These are phyloP conservation scores for Ustilago hordei DNA, from an alignment of 1,284 basidiomycete genomes.

Conservation along the genomic window DNA sequence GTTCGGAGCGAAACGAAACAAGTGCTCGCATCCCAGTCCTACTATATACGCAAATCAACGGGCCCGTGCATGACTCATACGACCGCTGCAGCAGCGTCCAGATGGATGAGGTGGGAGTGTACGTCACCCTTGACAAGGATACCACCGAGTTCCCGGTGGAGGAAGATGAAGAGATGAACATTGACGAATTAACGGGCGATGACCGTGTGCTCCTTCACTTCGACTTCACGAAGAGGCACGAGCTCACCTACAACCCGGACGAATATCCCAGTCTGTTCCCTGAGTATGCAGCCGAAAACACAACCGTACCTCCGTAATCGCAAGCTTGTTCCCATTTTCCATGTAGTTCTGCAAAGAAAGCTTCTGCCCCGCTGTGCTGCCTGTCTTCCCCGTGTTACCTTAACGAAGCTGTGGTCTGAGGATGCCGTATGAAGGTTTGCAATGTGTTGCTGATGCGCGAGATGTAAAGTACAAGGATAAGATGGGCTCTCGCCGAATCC, in stretches of 20 bases:
- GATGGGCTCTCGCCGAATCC: neutral
- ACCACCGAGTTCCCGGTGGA: neutral
- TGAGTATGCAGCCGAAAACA: neutral
- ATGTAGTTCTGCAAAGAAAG: neutral
- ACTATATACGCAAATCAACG: conserved; percentile 16
- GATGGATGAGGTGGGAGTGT: conserved; percentile 41
- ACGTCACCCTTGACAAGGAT: conserved; percentile 18
- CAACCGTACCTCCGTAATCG: too few species aligned
- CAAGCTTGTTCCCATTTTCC: neutral
- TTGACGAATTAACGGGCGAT: neutral
- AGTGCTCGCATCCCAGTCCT: conserved; percentile 11
- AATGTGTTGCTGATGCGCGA: neutral
- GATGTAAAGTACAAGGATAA: conserved; percentile 24
- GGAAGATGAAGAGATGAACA: neutral
- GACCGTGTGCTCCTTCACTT: conserved; percentile 23
- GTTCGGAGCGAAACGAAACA: neutral
- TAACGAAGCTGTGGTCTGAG: neutral
- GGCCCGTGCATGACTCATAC: conserved; percentile 6
- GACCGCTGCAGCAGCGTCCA: conserved; percentile 42
- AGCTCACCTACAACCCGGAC: neutral
- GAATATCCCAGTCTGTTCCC: neutral
- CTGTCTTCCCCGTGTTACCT: neutral
- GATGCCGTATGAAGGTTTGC: neutral
- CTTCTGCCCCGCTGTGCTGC: neutral
- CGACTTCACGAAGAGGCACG: conserved; percentile 24